Percentiles rank a stretch among this genome's conserved stretches.
These are phyloP conservation scores for Lachnellula cervina DNA, from an alignment of 2,329 filamentous ascomycete genomes.

Conservation along the genomic window DNA sequence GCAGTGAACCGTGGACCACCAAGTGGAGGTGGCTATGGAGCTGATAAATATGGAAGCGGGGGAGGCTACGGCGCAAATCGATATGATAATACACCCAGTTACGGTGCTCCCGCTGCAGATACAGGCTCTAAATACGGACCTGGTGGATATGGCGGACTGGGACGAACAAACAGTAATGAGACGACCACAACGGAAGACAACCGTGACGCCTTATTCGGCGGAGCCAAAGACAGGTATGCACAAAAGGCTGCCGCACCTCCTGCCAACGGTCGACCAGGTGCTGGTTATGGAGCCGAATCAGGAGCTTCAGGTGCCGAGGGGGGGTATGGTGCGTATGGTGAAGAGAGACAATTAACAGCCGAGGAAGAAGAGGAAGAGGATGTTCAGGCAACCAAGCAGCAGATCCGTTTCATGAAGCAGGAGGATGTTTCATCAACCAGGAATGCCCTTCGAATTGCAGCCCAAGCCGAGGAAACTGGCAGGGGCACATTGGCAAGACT, in stretches of 20 bases:
- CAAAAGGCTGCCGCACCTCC: constrained; percentile 21
- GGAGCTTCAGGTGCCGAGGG: constrained; percentile 16
- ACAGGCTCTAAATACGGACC: constrained; percentile 40
- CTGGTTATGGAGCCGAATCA: constrained; percentile 26
- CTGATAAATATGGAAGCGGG: constrained; percentile 47
- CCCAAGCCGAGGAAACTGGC: constrained; percentile 66
- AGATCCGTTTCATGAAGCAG: constrained; percentile 72
- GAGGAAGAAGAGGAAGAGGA: constrained; percentile 71
- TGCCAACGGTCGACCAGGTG: constrained; percentile 20
- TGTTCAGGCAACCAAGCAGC: constrained; percentile 64
- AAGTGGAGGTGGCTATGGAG: constrained; percentile 45
- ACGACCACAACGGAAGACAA: constrained; percentile 44
- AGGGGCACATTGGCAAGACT: constrained; percentile 68
- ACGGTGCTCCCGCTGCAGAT: constrained; percentile 24
- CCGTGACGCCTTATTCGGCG: constrained; percentile 57
- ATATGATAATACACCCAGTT: constrained; percentile 41
- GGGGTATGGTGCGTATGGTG: constrained; percentile 53
- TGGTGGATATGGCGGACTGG: constrained; percentile 59
- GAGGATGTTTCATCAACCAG: constrained; percentile 69
- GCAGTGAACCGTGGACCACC: constrained; percentile 19
- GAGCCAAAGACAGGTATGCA: constrained; percentile 32
- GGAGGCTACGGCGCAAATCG: constrained; percentile 49
- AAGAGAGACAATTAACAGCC: constrained; percentile 72
- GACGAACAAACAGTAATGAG: constrained; percentile 39
- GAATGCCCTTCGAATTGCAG: constrained; percentile 63